These are phyloP conservation scores for Epichloe elymi DNA, from an alignment of 2,329 filamentous ascomycete species.

Conservation along the genomic window DNA sequence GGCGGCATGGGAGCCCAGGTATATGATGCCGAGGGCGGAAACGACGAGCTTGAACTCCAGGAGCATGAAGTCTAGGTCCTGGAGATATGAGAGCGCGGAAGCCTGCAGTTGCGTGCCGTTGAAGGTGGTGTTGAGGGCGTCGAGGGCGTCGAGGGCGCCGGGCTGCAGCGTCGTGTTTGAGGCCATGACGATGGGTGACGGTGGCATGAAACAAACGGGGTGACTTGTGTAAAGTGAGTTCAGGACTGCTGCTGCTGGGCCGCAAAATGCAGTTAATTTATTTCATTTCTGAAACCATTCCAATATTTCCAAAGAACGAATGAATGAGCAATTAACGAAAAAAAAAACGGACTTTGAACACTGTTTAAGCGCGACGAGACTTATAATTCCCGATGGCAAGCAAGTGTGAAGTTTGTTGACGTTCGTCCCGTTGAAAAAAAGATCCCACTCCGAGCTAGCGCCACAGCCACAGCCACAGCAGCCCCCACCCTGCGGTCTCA, in stretches of 20 bases:
- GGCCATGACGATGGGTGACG: conserved; percentile 6
- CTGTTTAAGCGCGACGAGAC: too few species aligned
- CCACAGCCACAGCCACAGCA: not conserved
- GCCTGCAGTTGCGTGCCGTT: conserved; percentile 11
- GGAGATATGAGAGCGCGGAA: conserved; percentile 18
- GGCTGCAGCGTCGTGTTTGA: conserved; percentile 12
- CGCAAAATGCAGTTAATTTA: too few species aligned
- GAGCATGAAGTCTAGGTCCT: conserved; percentile 27
- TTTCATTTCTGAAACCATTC: too few species aligned
- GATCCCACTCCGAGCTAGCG: not conserved
- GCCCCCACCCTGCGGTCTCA: too few species aligned
- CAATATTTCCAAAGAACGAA: too few species aligned
- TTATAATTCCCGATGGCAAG: too few species aligned
- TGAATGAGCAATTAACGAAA: too few species aligned
- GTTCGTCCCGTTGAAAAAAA: not conserved
- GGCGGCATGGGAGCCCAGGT: conserved; percentile 72
- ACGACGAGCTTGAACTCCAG: conserved; percentile 38
- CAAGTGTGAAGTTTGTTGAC: too few species aligned
- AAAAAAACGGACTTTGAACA: too few species aligned
- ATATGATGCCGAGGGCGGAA: conserved; percentile 71
- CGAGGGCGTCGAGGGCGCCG: conserved; percentile 16
- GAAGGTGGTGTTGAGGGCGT: conserved; percentile 18
- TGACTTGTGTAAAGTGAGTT: not conserved
- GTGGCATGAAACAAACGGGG: not conserved
- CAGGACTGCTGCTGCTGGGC: too few species aligned